These are phyloP conservation scores for Solanum pimpinellifolium DNA, from an alignment of 257 asterid genomes.

Conservation along the genomic window DNA sequence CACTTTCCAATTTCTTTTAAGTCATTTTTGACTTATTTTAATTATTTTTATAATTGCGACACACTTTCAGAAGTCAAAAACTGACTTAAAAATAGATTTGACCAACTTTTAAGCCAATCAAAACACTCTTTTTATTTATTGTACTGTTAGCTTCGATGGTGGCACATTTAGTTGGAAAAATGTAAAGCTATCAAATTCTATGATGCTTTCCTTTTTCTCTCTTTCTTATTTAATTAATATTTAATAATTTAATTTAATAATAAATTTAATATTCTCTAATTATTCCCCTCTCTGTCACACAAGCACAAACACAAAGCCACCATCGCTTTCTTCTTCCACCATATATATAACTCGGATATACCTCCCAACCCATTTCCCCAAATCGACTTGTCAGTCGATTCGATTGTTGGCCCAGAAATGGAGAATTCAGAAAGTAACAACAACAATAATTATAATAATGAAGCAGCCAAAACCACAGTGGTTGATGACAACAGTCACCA, in stretches of 20 bases:
- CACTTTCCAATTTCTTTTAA: too few relatives aligned
- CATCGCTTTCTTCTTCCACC: constrained; percentile 1
- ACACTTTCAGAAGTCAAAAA: too few relatives aligned
- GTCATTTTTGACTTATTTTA: too few relatives aligned
- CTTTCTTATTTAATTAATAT: background rate
- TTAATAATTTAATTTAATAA: too few relatives aligned
- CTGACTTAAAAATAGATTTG: too few relatives aligned
- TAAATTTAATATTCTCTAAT: background rate
- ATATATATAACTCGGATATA: background rate
- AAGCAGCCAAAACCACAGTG: background rate
- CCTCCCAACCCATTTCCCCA: background rate
- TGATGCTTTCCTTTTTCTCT: background rate
- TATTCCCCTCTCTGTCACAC: background rate
- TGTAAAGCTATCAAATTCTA: background rate
- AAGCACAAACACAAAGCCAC: background rate
- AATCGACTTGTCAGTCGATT: background rate
- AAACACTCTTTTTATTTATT: background rate
- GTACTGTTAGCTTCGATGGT: background rate
- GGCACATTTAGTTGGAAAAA: background rate
- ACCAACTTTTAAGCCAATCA: too few relatives aligned
- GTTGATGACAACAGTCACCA: background rate
- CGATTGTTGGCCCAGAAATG: background rate
- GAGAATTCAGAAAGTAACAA: constrained; percentile 8
- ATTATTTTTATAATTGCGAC: too few relatives aligned
- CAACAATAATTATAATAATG: background rate